Conservation (phyloP, 306 rosid species). For the Senna siamea region DNA sequence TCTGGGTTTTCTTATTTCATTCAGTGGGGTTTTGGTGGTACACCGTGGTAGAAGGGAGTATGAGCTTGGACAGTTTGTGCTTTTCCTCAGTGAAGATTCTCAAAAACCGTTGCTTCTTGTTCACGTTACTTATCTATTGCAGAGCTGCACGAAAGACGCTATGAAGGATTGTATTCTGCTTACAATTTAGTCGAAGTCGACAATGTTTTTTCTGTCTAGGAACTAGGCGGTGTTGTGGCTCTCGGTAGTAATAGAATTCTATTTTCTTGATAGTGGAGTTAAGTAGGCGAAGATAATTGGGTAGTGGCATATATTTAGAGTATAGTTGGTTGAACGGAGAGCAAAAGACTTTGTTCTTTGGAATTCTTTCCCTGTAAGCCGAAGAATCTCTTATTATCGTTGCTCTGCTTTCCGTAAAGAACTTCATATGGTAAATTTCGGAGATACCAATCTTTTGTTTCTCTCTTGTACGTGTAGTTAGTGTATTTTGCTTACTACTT, state of each 20-base stretch:
- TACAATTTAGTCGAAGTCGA: too few species aligned
- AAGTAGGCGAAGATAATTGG: background rate
- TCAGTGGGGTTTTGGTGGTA: background rate
- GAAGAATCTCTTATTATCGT: slow-evolving; percentile 30
- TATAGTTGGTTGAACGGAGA: background rate
- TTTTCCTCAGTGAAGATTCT: background rate
- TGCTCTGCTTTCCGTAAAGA: slow-evolving; percentile 5
- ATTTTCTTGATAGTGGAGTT: background rate
- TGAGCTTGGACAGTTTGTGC: too few species aligned
- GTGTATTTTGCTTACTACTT: too few species aligned
- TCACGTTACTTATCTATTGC: slow-evolving; percentile 20
- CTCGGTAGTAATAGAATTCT: background rate
- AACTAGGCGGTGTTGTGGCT: background rate
- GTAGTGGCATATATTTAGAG: slow-evolving; percentile 4
- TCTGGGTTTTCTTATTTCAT: background rate
- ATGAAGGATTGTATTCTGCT: slow-evolving; percentile 21
- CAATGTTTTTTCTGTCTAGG: background rate
- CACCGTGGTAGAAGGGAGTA: background rate
- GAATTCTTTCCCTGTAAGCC: slow-evolving; percentile 25
- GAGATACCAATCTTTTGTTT: too few species aligned
- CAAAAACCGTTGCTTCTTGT: slow-evolving; percentile 7
- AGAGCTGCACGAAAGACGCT: background rate
- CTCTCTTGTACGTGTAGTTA: too few species aligned
- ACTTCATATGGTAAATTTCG: too few species aligned
- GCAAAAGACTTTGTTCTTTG: background rate